Evolutionary conservation across 768 basidiomycete species (phyloP).

Genomic region (Pisolithus sp.): DNA sequence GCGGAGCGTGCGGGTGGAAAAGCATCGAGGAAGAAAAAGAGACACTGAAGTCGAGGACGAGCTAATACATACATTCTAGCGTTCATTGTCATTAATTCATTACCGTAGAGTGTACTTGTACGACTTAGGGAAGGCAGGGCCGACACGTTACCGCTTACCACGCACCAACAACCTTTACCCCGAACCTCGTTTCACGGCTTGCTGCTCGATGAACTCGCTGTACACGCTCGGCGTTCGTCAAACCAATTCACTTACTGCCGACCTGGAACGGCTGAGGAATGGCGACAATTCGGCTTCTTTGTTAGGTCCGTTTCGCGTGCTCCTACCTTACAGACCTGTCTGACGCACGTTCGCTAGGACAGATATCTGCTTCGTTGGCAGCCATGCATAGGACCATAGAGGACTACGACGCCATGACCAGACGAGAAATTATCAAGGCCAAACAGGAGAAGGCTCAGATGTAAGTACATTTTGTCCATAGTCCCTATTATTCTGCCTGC

Average conservation of each 20-base stretch:
- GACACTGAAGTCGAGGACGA: conserved; percentile 11
- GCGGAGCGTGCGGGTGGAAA: conserved; percentile 67
- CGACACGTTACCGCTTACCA: conserved; percentile 2
- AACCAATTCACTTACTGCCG: conserved; percentile 80
- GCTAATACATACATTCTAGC: not conserved
- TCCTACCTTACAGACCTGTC: not conserved
- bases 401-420: conserved; percentile 96
- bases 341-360: conserved; percentile 53
- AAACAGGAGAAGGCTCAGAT: conserved; percentile 96
- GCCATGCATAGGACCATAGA: conserved; percentile 93
- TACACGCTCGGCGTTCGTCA: conserved; percentile 93
- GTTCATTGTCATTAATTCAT: not conserved
- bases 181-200: conserved; percentile 7
- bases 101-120: not conserved
- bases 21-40: conserved; percentile 32
- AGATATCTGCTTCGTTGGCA: conserved; percentile 95
- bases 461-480: conserved; percentile 36
- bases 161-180: not conserved
- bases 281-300: conserved; percentile 79
- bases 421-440: conserved; percentile 90
- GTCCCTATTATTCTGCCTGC: not conserved
- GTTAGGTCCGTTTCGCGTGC: conserved; percentile 51
- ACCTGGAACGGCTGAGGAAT: conserved; percentile 75
- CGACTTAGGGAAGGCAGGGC: not conserved
- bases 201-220: conserved; percentile 78